Conservation (phyloP, 352 stramenopile genomes). For the Plasmopara viticola region DNA sequence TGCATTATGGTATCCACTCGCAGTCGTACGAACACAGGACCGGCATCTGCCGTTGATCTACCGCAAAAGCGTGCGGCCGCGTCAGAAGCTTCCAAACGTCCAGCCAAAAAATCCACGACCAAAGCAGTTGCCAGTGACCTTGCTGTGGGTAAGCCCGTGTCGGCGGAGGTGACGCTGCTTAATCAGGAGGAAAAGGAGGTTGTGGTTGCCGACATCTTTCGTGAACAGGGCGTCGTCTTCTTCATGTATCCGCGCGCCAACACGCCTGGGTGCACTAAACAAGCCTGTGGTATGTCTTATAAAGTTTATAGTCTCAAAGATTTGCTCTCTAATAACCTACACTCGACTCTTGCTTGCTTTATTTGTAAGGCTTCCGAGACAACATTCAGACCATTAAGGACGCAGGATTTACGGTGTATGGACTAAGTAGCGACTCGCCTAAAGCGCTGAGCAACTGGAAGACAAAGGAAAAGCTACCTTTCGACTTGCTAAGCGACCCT, state of each 20-base stretch:
- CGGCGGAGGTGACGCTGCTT: conserved; percentile 56
- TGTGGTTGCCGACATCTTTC: conserved; percentile 57
- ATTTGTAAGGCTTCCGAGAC: conserved; percentile 67
- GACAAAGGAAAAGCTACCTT: conserved; percentile 66
- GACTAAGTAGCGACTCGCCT: conserved; percentile 66
- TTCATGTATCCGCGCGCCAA: conserved; percentile 88
- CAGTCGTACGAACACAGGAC: conserved; percentile 35
- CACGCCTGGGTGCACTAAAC: conserved; percentile 83
- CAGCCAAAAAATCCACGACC: conserved; percentile 41
- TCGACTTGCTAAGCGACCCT: conserved; percentile 78
- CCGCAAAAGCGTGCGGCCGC: conserved; percentile 25
- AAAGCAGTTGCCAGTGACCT: conserved; percentile 39
- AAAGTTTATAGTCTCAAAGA: conserved; percentile 7
- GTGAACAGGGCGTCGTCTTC: conserved; percentile 75
- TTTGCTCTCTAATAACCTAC: background rate
- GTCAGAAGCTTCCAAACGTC: conserved; percentile 21
- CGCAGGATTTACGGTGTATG: conserved; percentile 74
- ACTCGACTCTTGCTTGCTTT: conserved; percentile 1
- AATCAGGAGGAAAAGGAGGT: conserved; percentile 69
- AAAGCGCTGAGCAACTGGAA: conserved; percentile 77
- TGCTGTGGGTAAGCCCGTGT: conserved; percentile 43
- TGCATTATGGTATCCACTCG: conserved; percentile 49
- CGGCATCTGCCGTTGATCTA: conserved; percentile 15
- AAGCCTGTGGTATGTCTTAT: conserved; percentile 59
- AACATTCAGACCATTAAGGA: conserved; percentile 78